Base-by-base conservation (phyloP, 148 eudicot genomes). In the Persicaria maculosa region DNA sequence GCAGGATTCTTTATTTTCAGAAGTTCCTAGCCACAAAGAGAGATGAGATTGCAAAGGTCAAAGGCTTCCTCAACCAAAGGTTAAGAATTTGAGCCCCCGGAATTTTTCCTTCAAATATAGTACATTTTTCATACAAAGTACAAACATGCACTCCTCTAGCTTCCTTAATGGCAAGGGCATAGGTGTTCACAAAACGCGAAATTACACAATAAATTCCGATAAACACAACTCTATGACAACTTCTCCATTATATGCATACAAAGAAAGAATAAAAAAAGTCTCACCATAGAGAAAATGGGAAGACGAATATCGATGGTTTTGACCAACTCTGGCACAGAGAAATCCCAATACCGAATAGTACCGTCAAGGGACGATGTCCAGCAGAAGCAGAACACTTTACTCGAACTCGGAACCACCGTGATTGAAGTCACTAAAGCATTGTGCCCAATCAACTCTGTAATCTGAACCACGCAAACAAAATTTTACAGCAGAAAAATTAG, bases 301-400 rank as follows among this genome's bases (percentile, higher is more conserved):
- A 86, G 78, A 50, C 58, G 72, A 83, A 91, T 77, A 46, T 88
- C 75, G 10, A 91, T 74, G 0, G 90, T 87, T 84, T 85, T 94
- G 74, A 94, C 75, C 85, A 90, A 79, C 74, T 91, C 90, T 0
- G 90, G 81, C 3, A 70, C 85, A 0, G 85, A 69, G 74, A 89
- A 90, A 81, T 94, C 95, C 98, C 98, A 94, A 65, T 82, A 84
- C 43, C 88, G 85, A 81, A 94, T 90, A 1, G 91, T 94, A 47
- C 97, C 98, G 76, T 94, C 98, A 1, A 88, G 83, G 0, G 98
- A 91, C 6, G 98, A 80, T 0, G 97, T 94, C 98, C 98, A 94
- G 79, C 98, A 94, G 68, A 75, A 86, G 82, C 88, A 80, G 73
- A 94, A 77, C 31, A 87, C 52, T 77, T 84, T 90, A 71, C 80